Evolutionary conservation across 2,329 filamentous ascomycete genomes (phyloP).

Genomic region (Calonectria pseudoreteaudii): DNA sequence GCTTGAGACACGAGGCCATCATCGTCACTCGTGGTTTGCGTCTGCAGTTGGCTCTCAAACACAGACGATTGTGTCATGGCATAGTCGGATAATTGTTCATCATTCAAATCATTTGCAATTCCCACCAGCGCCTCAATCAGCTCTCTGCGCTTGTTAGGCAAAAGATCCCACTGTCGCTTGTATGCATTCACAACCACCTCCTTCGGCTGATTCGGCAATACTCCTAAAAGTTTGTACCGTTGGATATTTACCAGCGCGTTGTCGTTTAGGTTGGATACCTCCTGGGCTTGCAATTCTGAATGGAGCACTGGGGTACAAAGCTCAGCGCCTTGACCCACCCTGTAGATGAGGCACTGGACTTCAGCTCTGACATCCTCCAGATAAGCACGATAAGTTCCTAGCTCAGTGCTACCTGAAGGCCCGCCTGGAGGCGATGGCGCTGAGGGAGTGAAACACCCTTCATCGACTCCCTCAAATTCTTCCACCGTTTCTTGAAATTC

Average conservation of each 20-base stretch:
- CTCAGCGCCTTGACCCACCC: conserved; percentile 47
- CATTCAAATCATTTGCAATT: conserved; percentile 50
- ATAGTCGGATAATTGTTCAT: conserved; percentile 51
- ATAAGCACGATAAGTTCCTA: conserved; percentile 59
- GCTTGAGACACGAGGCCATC: conserved; percentile 48
- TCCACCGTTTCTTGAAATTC: conserved; percentile 59
- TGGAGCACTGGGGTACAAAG: conserved; percentile 49
- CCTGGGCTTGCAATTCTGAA: conserved; percentile 45
- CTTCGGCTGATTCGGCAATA: conserved; percentile 50
- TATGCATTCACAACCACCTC: conserved; percentile 54
- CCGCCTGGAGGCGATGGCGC: conserved; percentile 47
- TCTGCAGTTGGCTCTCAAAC: conserved; percentile 51
- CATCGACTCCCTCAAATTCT: conserved; percentile 52
- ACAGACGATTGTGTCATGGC: conserved; percentile 53
- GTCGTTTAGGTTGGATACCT: conserved; percentile 42
- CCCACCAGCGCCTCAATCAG: conserved; percentile 49
- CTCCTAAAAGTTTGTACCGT: conserved; percentile 52
- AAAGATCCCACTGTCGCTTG: conserved; percentile 53
- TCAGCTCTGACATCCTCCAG: conserved; percentile 63
- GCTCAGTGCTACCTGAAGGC: conserved; percentile 49
- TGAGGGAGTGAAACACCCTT: conserved; percentile 52
- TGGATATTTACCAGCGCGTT: conserved; percentile 46
- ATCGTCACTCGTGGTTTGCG: conserved; percentile 45
- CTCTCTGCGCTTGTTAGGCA: conserved; percentile 44
- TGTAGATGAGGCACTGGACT: conserved; percentile 57